These are phyloP conservation scores for Coemansia sp. DNA, from an alignment of 192 early-diverging fungal species.

Conservation along the genomic window DNA sequence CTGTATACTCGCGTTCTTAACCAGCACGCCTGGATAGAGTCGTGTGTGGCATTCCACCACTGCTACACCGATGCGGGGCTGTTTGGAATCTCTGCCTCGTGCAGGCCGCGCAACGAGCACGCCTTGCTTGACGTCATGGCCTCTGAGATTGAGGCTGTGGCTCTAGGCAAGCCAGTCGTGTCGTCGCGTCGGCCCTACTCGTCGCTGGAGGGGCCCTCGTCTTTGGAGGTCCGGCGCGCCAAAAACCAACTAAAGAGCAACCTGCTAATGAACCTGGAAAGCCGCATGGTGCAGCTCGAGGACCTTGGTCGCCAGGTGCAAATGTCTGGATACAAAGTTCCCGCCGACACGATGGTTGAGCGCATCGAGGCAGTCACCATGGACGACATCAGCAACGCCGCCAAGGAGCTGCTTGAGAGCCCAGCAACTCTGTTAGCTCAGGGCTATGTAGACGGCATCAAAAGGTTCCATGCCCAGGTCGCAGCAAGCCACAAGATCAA, in stretches of 20 bases:
- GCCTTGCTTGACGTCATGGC: slow-evolving; percentile 78
- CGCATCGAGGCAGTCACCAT: slow-evolving; percentile 76
- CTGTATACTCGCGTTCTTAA: slow-evolving; percentile 95
- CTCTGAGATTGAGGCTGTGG: slow-evolving; percentile 76
- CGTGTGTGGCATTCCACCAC: slow-evolving; percentile 89
- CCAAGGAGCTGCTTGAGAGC: slow-evolving; percentile 59
- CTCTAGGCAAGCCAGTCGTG: slow-evolving; percentile 20
- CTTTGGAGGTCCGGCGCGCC: slow-evolving; percentile 73
- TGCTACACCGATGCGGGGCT: slow-evolving; percentile 87
- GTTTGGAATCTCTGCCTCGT: slow-evolving; percentile 89
- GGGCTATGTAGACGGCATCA: slow-evolving; percentile 53
- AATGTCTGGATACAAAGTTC: slow-evolving; percentile 67
- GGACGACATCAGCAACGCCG: slow-evolving; percentile 78
- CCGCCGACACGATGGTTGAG: slow-evolving; percentile 72
- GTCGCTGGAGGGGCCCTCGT: slow-evolving; percentile 39
- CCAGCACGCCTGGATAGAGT: slow-evolving; percentile 92
- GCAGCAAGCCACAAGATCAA: slow-evolving; percentile 31
- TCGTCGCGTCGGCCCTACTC: slow-evolving; percentile 34
- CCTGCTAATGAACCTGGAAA: slow-evolving; percentile 93
- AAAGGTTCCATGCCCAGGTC: slow-evolving; percentile 36
- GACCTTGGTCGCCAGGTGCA: slow-evolving; percentile 88
- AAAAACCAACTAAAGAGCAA: slow-evolving; percentile 95
- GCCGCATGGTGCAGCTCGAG: slow-evolving; percentile 89
- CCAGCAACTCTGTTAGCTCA: slow-evolving; percentile 67
- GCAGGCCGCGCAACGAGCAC: slow-evolving; percentile 72